Evolutionary conservation across 352 stramenopile genomes (phyloP), one percentile per base, ranked within the genome.

Genomic region (Phytopythium aichiense): DNA sequence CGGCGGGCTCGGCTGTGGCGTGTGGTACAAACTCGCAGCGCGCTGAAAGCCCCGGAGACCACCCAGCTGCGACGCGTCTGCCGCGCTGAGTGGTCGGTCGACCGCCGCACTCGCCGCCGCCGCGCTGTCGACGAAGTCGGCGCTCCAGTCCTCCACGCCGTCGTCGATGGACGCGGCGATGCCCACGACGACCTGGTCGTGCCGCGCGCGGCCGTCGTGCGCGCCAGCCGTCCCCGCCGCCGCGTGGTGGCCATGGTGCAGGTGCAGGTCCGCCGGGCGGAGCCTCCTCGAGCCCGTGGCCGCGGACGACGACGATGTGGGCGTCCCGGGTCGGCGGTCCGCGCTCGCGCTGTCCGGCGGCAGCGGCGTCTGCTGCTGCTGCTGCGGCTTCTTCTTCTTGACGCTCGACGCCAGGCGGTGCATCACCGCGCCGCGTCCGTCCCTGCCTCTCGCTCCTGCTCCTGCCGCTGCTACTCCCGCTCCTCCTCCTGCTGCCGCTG

Each of bases 111-210:
- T 23, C 28, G 62, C 42, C 50, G 48, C 12, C 12, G 50, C 46
- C 23, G 49, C 43, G 54, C 58, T 64, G 54, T 73, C 58, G 22
- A 81, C 43, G 46, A 86, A 86, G 51, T 93, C 84, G 25, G 70
- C 73, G 63, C 71, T 90, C 84, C 84, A 93, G 71, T 93, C 84
- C 62, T 93, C 84, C 1, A 93, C 67, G 33, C 80, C 84, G 57
- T 91, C 84, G 30, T 87, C 81, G 20, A 64, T 67, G 13, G 81
- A 84, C 0, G 84, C 81, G 2, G 82, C 68, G 58, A 93, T 82
- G 9, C 84, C 84, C 8, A 91, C 81, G 15, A 93, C 84, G 25
- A 91, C 82, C 43, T 91, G 81, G 56, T 89, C 79, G 4, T 45
- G 61, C 54, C 53, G 58, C n/a, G 38, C 5, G 3, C 33, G 25